Evolutionary conservation across 2,329 filamentous ascomycete species (phyloP).

Genomic region (Botryosphaeria dothidea): DNA sequence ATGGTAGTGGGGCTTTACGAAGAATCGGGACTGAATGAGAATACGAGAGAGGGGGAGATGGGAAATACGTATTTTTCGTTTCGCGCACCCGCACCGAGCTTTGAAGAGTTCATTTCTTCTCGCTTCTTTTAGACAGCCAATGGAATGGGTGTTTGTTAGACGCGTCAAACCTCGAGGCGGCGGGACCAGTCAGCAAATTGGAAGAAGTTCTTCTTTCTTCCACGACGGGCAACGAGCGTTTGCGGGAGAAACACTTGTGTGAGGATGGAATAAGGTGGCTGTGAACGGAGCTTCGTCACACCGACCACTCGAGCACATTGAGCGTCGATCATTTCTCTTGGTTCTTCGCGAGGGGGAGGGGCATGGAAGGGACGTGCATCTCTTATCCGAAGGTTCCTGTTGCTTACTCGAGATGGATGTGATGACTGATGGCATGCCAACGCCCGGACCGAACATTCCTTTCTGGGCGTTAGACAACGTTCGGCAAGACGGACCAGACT

Average conservation of each 20-base stretch:
- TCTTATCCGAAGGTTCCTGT: background rate
- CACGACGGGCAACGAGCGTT: too few relatives aligned
- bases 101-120: too few relatives aligned
- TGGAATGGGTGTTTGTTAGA: too few relatives aligned
- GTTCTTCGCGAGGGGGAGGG: background rate
- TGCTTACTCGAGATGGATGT: background rate
- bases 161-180: too few relatives aligned
- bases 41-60: background rate
- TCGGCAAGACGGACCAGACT: background rate
- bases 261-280: background rate
- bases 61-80: background rate
- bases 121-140: too few relatives aligned
- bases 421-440: background rate
- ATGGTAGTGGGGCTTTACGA: background rate
- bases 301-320: background rate
- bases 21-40: background rate
- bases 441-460: background rate
- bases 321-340: background rate
- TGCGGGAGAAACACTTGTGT: too few relatives aligned
- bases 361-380: background rate
- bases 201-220: too few relatives aligned
- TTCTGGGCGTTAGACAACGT: background rate
- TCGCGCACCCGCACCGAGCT: too few relatives aligned
- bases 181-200: too few relatives aligned
- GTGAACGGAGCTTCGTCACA: background rate